Base-by-base conservation (phyloP, 768 basidiomycete genomes). In the Lactarius hatsudake region DNA sequence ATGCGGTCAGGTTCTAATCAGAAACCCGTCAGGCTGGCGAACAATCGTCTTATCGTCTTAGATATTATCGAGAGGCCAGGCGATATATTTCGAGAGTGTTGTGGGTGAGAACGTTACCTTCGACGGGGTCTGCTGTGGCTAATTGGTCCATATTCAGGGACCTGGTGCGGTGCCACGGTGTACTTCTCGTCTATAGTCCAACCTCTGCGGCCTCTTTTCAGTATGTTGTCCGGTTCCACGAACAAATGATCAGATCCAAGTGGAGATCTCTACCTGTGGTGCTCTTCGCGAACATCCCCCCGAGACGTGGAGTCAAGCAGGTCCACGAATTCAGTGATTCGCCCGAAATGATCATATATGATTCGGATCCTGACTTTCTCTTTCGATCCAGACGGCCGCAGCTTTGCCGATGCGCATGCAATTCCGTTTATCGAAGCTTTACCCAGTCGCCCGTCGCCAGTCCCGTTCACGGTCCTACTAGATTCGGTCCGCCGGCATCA, bases 51-150 rank as follows among this genome's bases (percentile, higher is more conserved):
- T 34, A 53, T 67, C 17, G 2, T 64, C 5, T 26, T 68, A 12
- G 67, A 68, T 28, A 58, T 68, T 26, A 64, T 64, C 26, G 53
- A 56, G 53, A 64, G 67, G 26, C 40, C 58, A 10, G 67, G 62
- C 18, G 42, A 64, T 18, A 55, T 68, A 30, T 68, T 68, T 30
- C 51, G 63, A 28, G 67, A 68, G 42, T 68, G 67, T 45, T 64
- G 36, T 26, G 67, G 67, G 67, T 64, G 56, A 60, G 59, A 36
- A 36, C 17, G 0, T n/a, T 60, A 17, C 13, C 5, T 32, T 3
- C 5, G 13, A 38, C 28, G n/a, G 26, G 15, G 17, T 28, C 20
- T 42, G n/a, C 17, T 23, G 17, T 42, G 26, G 15, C 10, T 60
- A 15, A 68, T 3, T 2, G 17, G 28, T 7, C 56, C 17, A 43